Base-by-base conservation (phyloP, 768 basidiomycete genomes). In the Lentinus brumalis region DNA sequence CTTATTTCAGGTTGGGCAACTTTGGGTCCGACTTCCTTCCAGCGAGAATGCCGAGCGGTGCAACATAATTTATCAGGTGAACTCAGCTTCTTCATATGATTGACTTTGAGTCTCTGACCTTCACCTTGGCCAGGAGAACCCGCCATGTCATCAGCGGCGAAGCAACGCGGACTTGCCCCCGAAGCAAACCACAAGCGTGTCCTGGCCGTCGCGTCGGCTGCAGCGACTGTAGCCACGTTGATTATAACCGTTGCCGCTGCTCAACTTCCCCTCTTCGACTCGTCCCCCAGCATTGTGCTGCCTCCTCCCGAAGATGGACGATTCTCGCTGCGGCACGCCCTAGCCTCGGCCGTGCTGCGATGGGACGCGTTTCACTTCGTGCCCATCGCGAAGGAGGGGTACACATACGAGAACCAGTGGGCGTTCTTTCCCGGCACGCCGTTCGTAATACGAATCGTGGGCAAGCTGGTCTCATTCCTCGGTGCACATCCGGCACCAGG, bases 321-420 rank as follows among this genome's bases (percentile, higher is more conserved):
- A n/a, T 50, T 55, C 47, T 63, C 57, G 4, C 6, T 58, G 11
- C 54, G 57, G 3, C 62, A 44, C 26, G 16, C 51, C 11, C 50
- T 69, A 14, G 44, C 66, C 2, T 69, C 63, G 4, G 61, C 78
- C 1, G 70, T 86, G 3, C 76, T 94, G 10, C 85, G 94, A 66
- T 99, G 96, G 97, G 96, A 98, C 70, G 79, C 80, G 2, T 82
- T 98, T 65, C 89, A 97, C 74, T 98, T 94, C 72, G 66, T 78
- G 6, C 80, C 83, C 66, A 84, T 93, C 55, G 91, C 93, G 0
- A 67, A 78, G 30, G 60, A 81, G 11, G 83, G 83, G 9, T 82
- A 88, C 65, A 61, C 63, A 0, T 86, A 85, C 70, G 96, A 98
- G 70, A 83, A 96, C 67, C 80, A 92, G 64, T 91, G 91, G 83